These are phyloP conservation scores for Penicillium fimorum DNA, from an alignment of 495 filamentous ascomycete genomes.

Conservation along the genomic window DNA sequence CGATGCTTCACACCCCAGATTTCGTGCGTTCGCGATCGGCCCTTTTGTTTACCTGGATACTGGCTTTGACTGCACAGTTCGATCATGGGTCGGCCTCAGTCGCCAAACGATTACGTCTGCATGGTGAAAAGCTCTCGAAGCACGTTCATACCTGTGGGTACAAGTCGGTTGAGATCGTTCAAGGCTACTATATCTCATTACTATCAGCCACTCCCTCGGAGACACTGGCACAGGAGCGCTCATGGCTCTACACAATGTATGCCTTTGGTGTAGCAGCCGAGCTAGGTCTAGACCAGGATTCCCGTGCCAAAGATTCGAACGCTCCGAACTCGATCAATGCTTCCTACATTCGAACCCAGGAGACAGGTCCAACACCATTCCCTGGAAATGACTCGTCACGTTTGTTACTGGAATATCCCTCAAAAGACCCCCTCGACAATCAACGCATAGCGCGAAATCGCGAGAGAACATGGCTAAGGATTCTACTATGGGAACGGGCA, in stretches of 20 bases:
- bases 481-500: slow-evolving; percentile 31
- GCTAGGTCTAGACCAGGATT: slow-evolving; percentile 24
- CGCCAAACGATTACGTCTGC: slow-evolving; percentile 55
- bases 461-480: slow-evolving; percentile 30
- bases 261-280: slow-evolving; percentile 28
- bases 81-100: slow-evolving; percentile 52
- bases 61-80: slow-evolving; percentile 60
- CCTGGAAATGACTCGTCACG: background rate
- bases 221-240: slow-evolving; percentile 25
- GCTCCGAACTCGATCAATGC: background rate
- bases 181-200: slow-evolving; percentile 32
- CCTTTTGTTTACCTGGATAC: slow-evolving; percentile 63
- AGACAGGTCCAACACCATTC: background rate
- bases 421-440: background rate
- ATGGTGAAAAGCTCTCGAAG: slow-evolving; percentile 58
- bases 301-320: background rate
- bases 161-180: slow-evolving; percentile 63
- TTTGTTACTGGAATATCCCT: background rate
- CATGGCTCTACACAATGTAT: slow-evolving; percentile 31
- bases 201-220: slow-evolving; percentile 27
- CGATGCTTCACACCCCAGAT: slow-evolving; percentile 55
- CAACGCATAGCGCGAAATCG: slow-evolving; percentile 22
- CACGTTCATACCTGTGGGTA: slow-evolving; percentile 55
- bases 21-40: slow-evolving; percentile 60
- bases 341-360: background rate